Evolutionary conservation across 306 rosid genomes (phyloP).

Genomic region (Aeschynomene evenia): DNA sequence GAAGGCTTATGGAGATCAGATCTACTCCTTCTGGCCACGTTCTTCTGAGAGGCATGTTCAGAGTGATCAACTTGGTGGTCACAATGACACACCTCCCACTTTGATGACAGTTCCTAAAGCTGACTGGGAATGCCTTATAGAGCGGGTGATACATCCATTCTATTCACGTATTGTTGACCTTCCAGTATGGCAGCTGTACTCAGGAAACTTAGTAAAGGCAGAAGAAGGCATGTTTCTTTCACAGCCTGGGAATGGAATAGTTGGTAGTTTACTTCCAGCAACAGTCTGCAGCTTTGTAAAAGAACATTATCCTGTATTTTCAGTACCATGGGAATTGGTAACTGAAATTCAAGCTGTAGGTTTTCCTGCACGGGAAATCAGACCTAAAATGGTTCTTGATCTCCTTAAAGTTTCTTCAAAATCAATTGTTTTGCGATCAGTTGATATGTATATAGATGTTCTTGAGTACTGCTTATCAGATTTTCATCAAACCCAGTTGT

Average conservation of each 20-base stretch:
- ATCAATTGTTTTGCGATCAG: slow-evolving; percentile 66
- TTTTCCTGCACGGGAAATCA: slow-evolving; percentile 70
- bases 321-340: slow-evolving; percentile 95
- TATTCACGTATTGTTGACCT: slow-evolving; percentile 81
- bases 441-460: slow-evolving; percentile 89
- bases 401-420: slow-evolving; percentile 68
- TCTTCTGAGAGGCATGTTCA: slow-evolving; percentile 44
- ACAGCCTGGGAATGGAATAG: slow-evolving; percentile 88
- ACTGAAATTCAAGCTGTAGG: slow-evolving; percentile 90
- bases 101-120: slow-evolving; percentile 50
- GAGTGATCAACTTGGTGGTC: slow-evolving; percentile 44
- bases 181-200: slow-evolving; percentile 97
- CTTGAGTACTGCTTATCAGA: slow-evolving; percentile 95
- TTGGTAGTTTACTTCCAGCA: slow-evolving; percentile 77
- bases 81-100: slow-evolving; percentile 34
- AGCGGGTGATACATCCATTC: slow-evolving; percentile 74
- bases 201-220: slow-evolving; percentile 94
- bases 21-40: slow-evolving; percentile 92
- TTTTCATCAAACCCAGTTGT: slow-evolving; percentile 47
- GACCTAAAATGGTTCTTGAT: slow-evolving; percentile 94
- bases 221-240: slow-evolving; percentile 99
- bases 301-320: slow-evolving; percentile 97
- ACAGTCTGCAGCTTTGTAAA: slow-evolving; percentile 96
- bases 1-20: slow-evolving; percentile 77
- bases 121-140: slow-evolving; percentile 86